These are phyloP conservation scores for Eucalyptus cloeziana DNA, from an alignment of 345 rosid genomes.

Conservation along the genomic window DNA sequence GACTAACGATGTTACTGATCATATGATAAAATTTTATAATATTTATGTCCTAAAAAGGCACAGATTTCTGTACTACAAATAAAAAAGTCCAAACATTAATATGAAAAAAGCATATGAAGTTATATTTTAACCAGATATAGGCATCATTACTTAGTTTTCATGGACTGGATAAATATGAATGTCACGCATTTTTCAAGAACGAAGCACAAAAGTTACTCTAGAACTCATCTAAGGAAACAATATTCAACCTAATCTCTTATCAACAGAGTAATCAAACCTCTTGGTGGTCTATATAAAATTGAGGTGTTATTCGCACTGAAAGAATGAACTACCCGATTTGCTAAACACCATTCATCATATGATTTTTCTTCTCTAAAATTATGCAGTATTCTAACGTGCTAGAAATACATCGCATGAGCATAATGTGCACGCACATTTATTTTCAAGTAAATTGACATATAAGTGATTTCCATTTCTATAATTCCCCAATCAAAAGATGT, in stretches of 20 bases:
- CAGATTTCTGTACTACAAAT: neutral
- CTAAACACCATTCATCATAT: neutral
- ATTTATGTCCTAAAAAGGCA: neutral
- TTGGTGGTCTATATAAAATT: neutral
- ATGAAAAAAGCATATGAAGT: neutral
- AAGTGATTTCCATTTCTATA: rapidly evolving
- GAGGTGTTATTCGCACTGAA: too few relatives aligned
- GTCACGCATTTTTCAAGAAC: too few relatives aligned
- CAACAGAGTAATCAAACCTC: neutral
- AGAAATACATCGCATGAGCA: rapidly evolving
- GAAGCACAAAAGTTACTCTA: neutral
- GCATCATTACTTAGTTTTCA: too few relatives aligned
- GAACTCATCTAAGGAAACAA: neutral
- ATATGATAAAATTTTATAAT: neutral
- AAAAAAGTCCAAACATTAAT: neutral
- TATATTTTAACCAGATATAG: neutral
- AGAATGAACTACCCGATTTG: neutral
- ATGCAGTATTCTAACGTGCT: rapidly evolving
- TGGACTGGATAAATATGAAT: too few relatives aligned
- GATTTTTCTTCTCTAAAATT: neutral
- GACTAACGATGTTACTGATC: neutral
- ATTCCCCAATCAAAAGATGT: rapidly evolving
- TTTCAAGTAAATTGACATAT: neutral
- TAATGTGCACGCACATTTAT: rapidly evolving
- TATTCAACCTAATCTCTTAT: rapidly evolving